Conservation (phyloP, 129 eudicot species). For the Lactuca sativa region DNA sequence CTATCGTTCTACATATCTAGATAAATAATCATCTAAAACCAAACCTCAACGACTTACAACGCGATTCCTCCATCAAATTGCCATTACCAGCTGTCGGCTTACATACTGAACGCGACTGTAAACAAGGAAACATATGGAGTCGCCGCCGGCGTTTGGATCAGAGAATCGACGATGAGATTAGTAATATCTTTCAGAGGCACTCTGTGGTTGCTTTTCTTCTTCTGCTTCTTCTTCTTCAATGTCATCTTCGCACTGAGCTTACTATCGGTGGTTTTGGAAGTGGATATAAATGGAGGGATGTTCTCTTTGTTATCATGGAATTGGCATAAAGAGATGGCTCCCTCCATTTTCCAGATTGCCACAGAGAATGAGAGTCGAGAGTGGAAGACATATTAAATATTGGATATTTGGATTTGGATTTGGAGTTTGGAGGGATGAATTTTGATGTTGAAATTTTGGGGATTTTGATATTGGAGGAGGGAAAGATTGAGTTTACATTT, state of each 20-base stretch:
- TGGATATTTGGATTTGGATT: neutral
- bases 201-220: conserved; percentile 8
- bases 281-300: conserved; percentile 10
- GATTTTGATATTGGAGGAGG: conserved; percentile 1
- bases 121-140: neutral
- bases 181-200: conserved; percentile 19
- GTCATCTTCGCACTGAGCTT: conserved; percentile 7
- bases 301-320: conserved; percentile 18
- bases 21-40: conserved; percentile 18
- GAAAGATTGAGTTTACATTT: neutral
- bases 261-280: neutral
- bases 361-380: neutral
- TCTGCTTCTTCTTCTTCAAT: conserved; percentile 15
- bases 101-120: neutral
- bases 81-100: neutral
- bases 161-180: neutral
- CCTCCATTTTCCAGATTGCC: neutral
- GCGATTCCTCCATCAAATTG: neutral
- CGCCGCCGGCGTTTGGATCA: neutral
- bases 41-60: conserved; percentile 12
- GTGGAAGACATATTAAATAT: conserved; percentile 2
- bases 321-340: conserved; percentile 4
- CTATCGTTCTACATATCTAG: neutral
- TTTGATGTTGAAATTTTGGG: conserved; percentile 14
- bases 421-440: conserved; percentile 8